Conservation (phyloP, 257 asterid species). For the Thymus mandschuricus region DNA sequence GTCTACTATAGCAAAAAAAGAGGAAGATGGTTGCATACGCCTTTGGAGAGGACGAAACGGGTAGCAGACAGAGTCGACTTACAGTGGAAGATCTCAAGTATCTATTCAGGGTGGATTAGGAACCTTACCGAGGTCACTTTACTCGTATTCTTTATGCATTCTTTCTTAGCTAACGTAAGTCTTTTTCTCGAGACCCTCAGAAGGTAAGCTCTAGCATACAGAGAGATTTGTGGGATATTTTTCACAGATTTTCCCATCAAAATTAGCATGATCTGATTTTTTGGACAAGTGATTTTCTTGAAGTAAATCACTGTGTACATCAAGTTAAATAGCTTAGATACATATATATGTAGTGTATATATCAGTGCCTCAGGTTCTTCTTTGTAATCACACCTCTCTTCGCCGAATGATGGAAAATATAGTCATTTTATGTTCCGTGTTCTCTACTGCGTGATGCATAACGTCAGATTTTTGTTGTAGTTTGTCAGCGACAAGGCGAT, state of each 20-base stretch:
- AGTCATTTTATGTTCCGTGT: slow-evolving; percentile 1
- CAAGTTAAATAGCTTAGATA: slow-evolving; percentile 6
- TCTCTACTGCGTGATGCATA: not conserved
- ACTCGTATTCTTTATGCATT: slow-evolving; percentile 35
- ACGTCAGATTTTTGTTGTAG: not conserved
- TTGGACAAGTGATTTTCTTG: slow-evolving; percentile 17
- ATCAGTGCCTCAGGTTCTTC: not conserved
- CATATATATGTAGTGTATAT: slow-evolving; percentile 16
- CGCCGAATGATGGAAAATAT: slow-evolving; percentile 9
- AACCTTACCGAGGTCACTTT: not conserved
- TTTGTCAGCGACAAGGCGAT: no score
- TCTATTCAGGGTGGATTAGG: slow-evolving; percentile 56
- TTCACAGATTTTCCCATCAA: slow-evolving; percentile 10
- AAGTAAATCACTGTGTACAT: slow-evolving; percentile 27
- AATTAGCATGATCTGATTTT: slow-evolving; percentile 13
- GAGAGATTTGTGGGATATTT: slow-evolving; percentile 15
- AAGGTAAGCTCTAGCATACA: slow-evolving; percentile 28
- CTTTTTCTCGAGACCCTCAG: not conserved
- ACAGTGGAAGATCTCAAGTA: slow-evolving; percentile 88
- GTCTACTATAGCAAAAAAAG: slow-evolving; percentile 70
- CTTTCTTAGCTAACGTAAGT: slow-evolving; percentile 38
- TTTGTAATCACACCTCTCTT: not conserved
- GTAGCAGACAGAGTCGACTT: slow-evolving; percentile 74
- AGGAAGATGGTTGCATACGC: slow-evolving; percentile 96
- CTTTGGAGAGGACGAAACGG: slow-evolving; percentile 87